Base-by-base conservation (phyloP, 768 basidiomycete species). In the Clathrus columnatus region DNA sequence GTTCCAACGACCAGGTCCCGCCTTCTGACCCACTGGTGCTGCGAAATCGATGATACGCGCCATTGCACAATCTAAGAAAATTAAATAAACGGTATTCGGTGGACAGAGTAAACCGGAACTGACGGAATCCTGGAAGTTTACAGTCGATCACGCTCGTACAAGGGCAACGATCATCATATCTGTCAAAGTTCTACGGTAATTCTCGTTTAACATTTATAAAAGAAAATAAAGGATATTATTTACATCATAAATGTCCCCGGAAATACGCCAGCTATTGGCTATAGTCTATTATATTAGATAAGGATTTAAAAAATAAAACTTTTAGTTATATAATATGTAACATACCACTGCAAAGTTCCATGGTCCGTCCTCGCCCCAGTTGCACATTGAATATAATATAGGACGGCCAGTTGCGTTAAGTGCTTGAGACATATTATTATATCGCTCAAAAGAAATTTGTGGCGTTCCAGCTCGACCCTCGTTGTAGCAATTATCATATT, bases 401-500 rank as follows among this genome's bases (percentile, higher is more conserved):
- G 72, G 72, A 8, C 72, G 61, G 0, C 72, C 72, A 0, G 72
- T 73, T 7, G 65, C 69, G 46, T 69, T 70, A 18, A 73, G 59
- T 0, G 72, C 72, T 14, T 63, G 57, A 1, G 69, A 69, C 72
- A 73, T 73, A 50, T 68, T 67, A 26, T 63, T 63, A 55, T 65
- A 73, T 7, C 71, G 64, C 18, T 71, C 66, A 50, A 65, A 68
- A 1, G 72, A 72, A 42, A 71, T 64, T 43, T 58, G 56, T 8
- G 70, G 68, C 4, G 67, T 69, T 17, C 72, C 71, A 1, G 69
- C 54, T 16, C 63, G 67, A 10, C 72, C 72, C 57, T 71, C 69
- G 60, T 72, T 73, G 61, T 62, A 70, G 63, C 72, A 73, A 50
- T 73, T 73, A 59, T 73, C 71, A 50, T 73, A 73, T 59, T 73